Evolutionary conservation across 2,329 filamentous ascomycete species (phyloP).

Genomic region (Tolypocladium nubicola): DNA sequence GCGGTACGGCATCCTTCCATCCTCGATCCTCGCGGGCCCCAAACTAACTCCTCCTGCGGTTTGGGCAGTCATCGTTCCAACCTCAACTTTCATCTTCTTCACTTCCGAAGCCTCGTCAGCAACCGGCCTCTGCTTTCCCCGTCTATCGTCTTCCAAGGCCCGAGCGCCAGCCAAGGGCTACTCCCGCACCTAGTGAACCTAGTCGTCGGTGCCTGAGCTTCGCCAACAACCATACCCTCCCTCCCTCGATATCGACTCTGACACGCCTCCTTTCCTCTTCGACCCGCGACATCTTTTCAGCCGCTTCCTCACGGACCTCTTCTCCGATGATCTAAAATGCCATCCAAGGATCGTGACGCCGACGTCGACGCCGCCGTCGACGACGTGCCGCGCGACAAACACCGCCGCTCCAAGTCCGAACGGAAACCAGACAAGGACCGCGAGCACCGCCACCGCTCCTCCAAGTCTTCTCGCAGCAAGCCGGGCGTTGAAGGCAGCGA

Average conservation of each 20-base stretch:
- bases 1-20: neutral
- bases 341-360: conserved; percentile 30
- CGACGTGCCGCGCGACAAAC: conserved; percentile 28
- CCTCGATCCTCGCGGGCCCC: neutral
- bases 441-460: conserved; percentile 26
- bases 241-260: neutral
- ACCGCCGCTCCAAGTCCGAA: conserved; percentile 27
- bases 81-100: neutral
- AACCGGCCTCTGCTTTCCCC: neutral
- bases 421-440: conserved; percentile 22
- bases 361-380: conserved; percentile 22
- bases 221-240: neutral
- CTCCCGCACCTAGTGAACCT: neutral
- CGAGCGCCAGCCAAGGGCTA: neutral
- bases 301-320: neutral
- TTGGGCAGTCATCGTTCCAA: conserved; percentile 1
- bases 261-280: neutral
- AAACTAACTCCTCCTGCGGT: neutral
- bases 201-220: neutral
- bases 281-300: neutral
- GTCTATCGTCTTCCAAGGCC: neutral
- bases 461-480: conserved; percentile 30
- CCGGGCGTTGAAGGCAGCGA: conserved; percentile 29
- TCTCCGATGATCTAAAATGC: conserved; percentile 25
- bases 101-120: neutral